phyloP scores from a whole-genome alignment of 768 basidiomycete species.

The Hypsizygus marmoreus region DNA sequence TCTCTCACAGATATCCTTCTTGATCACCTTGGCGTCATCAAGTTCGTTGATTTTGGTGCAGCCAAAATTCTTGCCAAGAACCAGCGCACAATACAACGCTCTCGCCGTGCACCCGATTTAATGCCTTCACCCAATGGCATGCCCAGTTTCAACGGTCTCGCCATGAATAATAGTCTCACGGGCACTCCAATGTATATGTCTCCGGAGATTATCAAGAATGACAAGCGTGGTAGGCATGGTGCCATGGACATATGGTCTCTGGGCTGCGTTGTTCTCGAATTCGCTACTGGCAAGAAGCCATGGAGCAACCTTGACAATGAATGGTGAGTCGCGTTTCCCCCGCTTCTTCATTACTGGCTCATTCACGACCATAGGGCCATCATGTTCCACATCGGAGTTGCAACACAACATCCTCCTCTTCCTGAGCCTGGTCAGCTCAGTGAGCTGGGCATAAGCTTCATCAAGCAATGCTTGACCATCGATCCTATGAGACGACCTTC shows the following conservation, averaged over 20 bases:
- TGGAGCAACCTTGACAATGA: conserved; percentile 99
- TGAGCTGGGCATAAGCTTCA: conserved; percentile 88
- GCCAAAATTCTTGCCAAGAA: conserved; percentile 95
- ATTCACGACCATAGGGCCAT: conserved; percentile 72
- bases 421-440: conserved; percentile 91
- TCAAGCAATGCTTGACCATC: conserved; percentile 87
- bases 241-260: conserved; percentile 99
- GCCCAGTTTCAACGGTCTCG: conserved; percentile 42
- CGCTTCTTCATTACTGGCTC: background rate
- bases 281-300: conserved; percentile 94
- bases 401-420: conserved; percentile 93
- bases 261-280: conserved; percentile 97
- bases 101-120: conserved; percentile 59
- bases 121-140: conserved; percentile 27
- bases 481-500: conserved; percentile 83
- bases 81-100: conserved; percentile 76
- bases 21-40: conserved; percentile 87
- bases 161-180: conserved; percentile 83
- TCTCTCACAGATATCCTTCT: conserved; percentile 84
- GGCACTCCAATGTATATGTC: conserved; percentile 99
- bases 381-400: conserved; percentile 99
- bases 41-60: conserved; percentile 97
- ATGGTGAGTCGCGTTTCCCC: conserved; percentile 61
- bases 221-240: conserved; percentile 82
- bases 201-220: conserved; percentile 96